Evolutionary conservation across 768 basidiomycete species (phyloP).

Genomic region (Sarcodon aspratus): DNA sequence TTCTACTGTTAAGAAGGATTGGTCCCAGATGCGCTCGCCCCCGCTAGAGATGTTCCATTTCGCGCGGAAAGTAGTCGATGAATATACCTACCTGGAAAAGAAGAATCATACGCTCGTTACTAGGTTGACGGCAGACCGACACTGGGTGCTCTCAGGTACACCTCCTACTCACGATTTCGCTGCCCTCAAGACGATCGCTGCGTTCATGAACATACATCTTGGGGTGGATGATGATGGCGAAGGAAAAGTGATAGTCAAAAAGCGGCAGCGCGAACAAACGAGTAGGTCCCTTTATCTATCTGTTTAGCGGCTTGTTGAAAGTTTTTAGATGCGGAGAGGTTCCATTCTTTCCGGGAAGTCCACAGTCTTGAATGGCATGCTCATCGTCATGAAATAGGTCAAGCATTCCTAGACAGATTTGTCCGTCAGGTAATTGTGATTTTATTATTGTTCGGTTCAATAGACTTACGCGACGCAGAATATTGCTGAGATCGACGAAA

Average conservation of each 20-base stretch:
- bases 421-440: conserved; percentile 58
- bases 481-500: conserved; percentile 94
- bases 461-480: conserved; percentile 39
- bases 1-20: conserved; percentile 53
- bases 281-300: conserved; percentile 29
- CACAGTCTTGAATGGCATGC: conserved; percentile 89
- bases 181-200: conserved; percentile 82
- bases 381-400: conserved; percentile 74
- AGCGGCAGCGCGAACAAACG: conserved; percentile 75
- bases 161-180: conserved; percentile 89
- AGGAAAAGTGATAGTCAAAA: conserved; percentile 66
- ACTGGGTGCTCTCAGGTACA: conserved; percentile 96
- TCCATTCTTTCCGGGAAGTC: conserved; percentile 95
- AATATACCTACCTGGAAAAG: conserved; percentile 79
- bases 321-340: conserved; percentile 67
- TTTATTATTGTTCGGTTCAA: not conserved
- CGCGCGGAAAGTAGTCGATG: conserved; percentile 81
- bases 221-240: conserved; percentile 87
- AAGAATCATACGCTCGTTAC: conserved; percentile 76
- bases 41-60: conserved; percentile 92
- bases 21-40: conserved; percentile 70
- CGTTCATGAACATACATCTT: conserved; percentile 82
- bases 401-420: conserved; percentile 69
- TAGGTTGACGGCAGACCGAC: conserved; percentile 61
- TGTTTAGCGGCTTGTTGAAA: not conserved